Percentiles rank a stretch among this genome's conserved stretches.
Conservation (phyloP, 306 rosid species). For the Carpinus fangiana region DNA sequence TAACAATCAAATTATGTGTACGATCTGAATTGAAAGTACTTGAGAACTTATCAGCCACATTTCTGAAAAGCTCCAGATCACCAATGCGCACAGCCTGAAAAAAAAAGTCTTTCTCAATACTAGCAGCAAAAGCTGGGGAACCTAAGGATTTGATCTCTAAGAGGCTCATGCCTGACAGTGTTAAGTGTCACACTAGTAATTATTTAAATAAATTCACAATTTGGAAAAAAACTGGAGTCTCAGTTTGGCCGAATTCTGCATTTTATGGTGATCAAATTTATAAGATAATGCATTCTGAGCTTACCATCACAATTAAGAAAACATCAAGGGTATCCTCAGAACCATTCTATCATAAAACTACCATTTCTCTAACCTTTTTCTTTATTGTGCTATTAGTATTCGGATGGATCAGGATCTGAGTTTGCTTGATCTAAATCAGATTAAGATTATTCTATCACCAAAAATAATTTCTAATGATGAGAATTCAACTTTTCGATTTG, state of each 20-base stretch:
- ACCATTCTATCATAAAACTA: not conserved
- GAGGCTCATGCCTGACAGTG: not conserved
- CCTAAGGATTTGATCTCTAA: not conserved
- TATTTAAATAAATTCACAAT: not conserved
- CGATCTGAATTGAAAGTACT: conserved; percentile 67
- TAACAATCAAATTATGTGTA: conserved; percentile 91
- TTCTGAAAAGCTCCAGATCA: conserved; percentile 89
- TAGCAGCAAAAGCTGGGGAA: conserved; percentile 11
- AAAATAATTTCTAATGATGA: not conserved
- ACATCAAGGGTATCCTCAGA: not conserved
- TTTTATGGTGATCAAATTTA: not conserved
- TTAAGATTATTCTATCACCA: not conserved
- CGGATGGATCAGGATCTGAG: not conserved
- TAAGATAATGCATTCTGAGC: not conserved
- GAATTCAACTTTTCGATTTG: not conserved
- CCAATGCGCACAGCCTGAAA: conserved; percentile 98
- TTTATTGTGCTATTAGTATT: not conserved
- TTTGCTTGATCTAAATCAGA: not conserved
- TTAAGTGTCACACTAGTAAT: not conserved
- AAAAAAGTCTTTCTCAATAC: not conserved
- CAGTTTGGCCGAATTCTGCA: not conserved
- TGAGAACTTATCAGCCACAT: conserved; percentile 82
- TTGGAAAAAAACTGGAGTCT: not conserved
- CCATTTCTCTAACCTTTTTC: conserved; percentile 1
- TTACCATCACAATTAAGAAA: not conserved